Conservation (phyloP, 371 early-diverging fungal genomes). For the Rhizomucor pusillus region DNA sequence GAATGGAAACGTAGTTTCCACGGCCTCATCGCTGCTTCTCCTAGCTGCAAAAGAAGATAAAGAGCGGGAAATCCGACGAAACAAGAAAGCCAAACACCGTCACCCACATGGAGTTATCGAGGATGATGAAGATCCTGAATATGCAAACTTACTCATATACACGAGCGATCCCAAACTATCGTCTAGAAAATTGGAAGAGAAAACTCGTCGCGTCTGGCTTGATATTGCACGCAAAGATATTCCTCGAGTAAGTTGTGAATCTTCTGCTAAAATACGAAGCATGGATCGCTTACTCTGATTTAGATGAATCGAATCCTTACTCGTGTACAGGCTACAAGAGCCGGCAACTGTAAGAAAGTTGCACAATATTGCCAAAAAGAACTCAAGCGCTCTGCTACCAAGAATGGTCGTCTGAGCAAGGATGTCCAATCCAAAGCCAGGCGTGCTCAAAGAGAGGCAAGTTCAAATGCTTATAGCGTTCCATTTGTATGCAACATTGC, state of each 20-base stretch:
- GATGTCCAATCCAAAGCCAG: slow-evolving; percentile 47
- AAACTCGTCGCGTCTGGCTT: slow-evolving; percentile 38
- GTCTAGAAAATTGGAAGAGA: slow-evolving; percentile 25
- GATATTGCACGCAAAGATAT: slow-evolving; percentile 48
- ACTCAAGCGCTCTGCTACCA: slow-evolving; percentile 46
- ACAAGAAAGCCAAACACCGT: slow-evolving; percentile 10
- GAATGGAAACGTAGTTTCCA: slow-evolving; percentile 5
- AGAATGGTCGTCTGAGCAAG: slow-evolving; percentile 39
- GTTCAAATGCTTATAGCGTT: neutral
- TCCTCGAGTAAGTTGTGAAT: slow-evolving; percentile 28
- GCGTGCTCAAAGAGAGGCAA: slow-evolving; percentile 43
- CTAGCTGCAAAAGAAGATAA: slow-evolving; percentile 26
- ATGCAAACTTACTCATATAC: neutral
- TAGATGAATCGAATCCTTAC: slow-evolving; percentile 56
- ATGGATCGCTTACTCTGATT: neutral
- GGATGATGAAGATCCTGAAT: slow-evolving; percentile 4
- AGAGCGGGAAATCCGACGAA: slow-evolving; percentile 21
- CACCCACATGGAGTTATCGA: slow-evolving; percentile 4
- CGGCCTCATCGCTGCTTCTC: slow-evolving; percentile 10
- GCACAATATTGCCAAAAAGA: slow-evolving; percentile 61
- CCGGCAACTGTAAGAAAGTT: slow-evolving; percentile 60
- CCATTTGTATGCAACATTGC: neutral
- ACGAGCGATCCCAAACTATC: slow-evolving; percentile 5
- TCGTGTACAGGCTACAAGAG: slow-evolving; percentile 48
- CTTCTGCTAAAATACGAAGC: neutral